Evolutionary conservation across 352 stramenopile species (phyloP), one percentile per base, ranked within the genome.

Genomic region (Phytophthora megakarya): DNA sequence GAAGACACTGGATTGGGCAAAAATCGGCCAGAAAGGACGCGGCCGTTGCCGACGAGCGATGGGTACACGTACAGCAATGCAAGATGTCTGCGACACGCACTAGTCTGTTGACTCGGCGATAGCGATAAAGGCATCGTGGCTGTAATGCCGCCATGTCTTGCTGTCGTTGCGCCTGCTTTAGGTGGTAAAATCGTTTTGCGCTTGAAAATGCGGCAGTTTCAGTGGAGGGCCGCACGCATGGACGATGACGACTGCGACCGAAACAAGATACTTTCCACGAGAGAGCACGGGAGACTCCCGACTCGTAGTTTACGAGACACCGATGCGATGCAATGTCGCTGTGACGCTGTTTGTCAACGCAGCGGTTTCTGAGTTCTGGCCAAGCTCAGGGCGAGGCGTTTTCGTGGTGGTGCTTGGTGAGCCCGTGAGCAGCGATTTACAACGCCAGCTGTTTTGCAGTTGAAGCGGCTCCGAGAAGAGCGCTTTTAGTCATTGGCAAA

Each of bases 391-490:
- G 35, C n/a, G 22, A 23, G 38, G 23, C 25, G 23, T 10, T 49
- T 38, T 23, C 25, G 22, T 22, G 22, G 21, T 61, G 59, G 38
- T 63, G 51, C 35, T 69, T 69, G 37, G 35, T 13, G 23, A 21
- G 33, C 33, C 65, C 28, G 35, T 13, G 23, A 21, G 33, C 33
- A 58, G 25, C 37, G 52, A 58, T 8, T 53, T 57, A 58, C 61
- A 70, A 4, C 26, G 30, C 60, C 60, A 68, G 51, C 60, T 68
- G 61, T 70, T 70, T 54, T 32, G 9, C n/a, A 64, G 38, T 70
- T 70, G 54, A 59, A 65, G 53, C 32, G 28, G 35, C 11, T 12
- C 42, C 44, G 44, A 54, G 48, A 49, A 64, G 56, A 45, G 58
- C 50, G 38, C 38, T 45, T 32, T n/a, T n/a, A n/a, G 11, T 23